Base-by-base conservation (phyloP, 1,284 basidiomycete genomes). In the Anthracocystis panici-leucophaei region DNA sequence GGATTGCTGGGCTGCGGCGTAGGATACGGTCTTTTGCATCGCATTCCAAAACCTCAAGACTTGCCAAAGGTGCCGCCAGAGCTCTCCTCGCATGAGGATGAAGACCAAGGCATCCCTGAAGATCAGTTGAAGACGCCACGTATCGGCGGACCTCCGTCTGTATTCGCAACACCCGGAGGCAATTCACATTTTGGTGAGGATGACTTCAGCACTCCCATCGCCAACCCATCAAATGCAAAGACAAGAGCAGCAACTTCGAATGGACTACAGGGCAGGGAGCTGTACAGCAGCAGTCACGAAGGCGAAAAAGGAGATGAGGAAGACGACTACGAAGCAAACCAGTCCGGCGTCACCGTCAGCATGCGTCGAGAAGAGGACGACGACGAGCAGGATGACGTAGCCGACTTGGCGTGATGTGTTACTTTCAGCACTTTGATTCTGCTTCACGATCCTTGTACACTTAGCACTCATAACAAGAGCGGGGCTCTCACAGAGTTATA, bases 1-100 rank as follows among this genome's bases (percentile, higher is more conserved):
- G 82, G 82, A 7, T 51, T 84, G 6, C 74, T 84, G 0, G 82
- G 82, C 8, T 84, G 82, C 57, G 82, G 82, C 20, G 80, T 84
- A 4, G 82, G 82, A 8, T 84, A 79, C 38, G 82, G 82, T 4
- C 74, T 84, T 0, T 57, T 84, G 53, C 82, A 79, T 61, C 77
- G 77, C 50, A 79, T 79, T 53, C 77, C 77, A 38, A 77, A 76
- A 69, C 78, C 78, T 20, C 78, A 78, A 49, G 78, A 80, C 20
- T 46, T 66, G 49, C 69, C 70, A n/a, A 60, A 65, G n/a, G 65
- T 61, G 0, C 73, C 73, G 11, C 68, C 65, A 59, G 73, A 68
- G 54, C 57, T 75, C 1, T 66, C 57, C 0, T 29, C 58, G 38
- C 58, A 51, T 12, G 33, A 57, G 10, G 63, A 65, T 8, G 20